Evolutionary conservation across 2,329 filamentous ascomycete genomes (phyloP), one percentile per base, ranked within the genome.

Genomic region (Cylindrodendrum hubeiense): DNA sequence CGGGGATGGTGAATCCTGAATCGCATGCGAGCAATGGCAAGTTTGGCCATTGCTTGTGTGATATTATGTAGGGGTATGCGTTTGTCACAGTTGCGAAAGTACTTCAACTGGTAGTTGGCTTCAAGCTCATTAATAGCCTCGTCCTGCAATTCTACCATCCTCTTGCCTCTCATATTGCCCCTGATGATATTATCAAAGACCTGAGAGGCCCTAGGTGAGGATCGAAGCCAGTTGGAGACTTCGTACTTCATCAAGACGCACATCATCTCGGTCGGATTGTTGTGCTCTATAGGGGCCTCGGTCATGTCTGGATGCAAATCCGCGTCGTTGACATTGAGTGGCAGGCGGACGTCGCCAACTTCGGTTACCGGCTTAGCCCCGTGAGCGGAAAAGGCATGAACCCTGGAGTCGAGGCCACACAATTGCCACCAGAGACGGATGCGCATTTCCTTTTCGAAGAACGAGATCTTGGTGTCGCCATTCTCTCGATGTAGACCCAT

Each of bases 211-310:
- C 52, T 68, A 8, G 67, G 50, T 4, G 75, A 78, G 0, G 68
- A 62, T 1, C 68, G 69, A 26, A 76, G 65, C 73, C 74, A 79
- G 22, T 61, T 52, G 1, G 67, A 70, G 7, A 75, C 67, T n/a
- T 78, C 74, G 9, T 72, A 77, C 60, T 79, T 79, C 59, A 77
- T 71, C 43, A 75, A 6, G 0, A 75, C 67, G 2, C 51, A 87
- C 0, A 86, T 82, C 84, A 89, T 89, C 60, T 89, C 86, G 0
- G 88, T 89, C 53, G 86, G 87, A 0, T 84, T 83, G 0, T 71
- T 67, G 9, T 84, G 79, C 21, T 85, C 81, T 2, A 77, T 53
- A 0, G 86, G 85, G 1, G 83, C 79, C 0, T 82, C 79, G 0
- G 73, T 77, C 82, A 86, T 86, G 6, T 80, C 78, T 0, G 86